Evolutionary conservation across 2,329 filamentous ascomycete genomes (phyloP).

Genomic region (Fulvia fulva): DNA sequence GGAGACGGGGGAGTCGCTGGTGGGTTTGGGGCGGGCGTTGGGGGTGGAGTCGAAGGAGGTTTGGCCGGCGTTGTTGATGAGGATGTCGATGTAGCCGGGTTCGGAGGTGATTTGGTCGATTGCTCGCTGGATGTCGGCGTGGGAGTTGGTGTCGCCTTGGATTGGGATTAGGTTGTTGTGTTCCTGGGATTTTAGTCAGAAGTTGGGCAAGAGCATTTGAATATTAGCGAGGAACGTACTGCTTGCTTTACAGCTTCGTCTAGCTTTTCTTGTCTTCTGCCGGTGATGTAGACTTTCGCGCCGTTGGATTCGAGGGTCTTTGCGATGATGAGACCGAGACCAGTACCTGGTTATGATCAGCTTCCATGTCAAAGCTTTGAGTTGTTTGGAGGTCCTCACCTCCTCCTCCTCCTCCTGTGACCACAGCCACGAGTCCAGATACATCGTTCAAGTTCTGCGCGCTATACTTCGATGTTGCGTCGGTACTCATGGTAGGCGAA

Average conservation of each 20-base stretch:
- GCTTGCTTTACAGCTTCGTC: slow-evolving; percentile 37
- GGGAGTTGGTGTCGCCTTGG: slow-evolving; percentile 42
- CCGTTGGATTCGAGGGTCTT: slow-evolving; percentile 41
- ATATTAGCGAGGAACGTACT: slow-evolving; percentile 11
- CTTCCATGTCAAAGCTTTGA: not conserved
- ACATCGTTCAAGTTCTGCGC: slow-evolving; percentile 25
- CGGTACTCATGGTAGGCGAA: slow-evolving; percentile 14
- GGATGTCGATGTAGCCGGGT: slow-evolving; percentile 47
- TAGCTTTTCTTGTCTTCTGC: slow-evolving; percentile 40
- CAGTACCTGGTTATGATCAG: slow-evolving; percentile 17
- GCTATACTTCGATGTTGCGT: slow-evolving; percentile 15
- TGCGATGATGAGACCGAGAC: slow-evolving; percentile 35
- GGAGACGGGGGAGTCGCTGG: slow-evolving; percentile 21
- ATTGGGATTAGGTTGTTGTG: slow-evolving; percentile 40
- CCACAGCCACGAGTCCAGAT: slow-evolving; percentile 29
- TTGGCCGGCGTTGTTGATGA: slow-evolving; percentile 50
- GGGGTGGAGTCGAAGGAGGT: slow-evolving; percentile 29
- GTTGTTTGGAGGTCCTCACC: not conserved
- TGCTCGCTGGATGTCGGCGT: slow-evolving; percentile 38
- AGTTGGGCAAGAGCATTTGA: not conserved
- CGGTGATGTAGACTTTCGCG: slow-evolving; percentile 45
- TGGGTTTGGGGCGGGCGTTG: slow-evolving; percentile 41
- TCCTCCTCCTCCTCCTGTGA: slow-evolving; percentile 27
- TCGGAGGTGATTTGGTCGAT: slow-evolving; percentile 43
- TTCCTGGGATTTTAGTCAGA: slow-evolving; percentile 14